Percentiles rank a stretch among this genome's conserved stretches.
Conservation (phyloP, 768 basidiomycete genomes). For the Suillus spraguei region DNA sequence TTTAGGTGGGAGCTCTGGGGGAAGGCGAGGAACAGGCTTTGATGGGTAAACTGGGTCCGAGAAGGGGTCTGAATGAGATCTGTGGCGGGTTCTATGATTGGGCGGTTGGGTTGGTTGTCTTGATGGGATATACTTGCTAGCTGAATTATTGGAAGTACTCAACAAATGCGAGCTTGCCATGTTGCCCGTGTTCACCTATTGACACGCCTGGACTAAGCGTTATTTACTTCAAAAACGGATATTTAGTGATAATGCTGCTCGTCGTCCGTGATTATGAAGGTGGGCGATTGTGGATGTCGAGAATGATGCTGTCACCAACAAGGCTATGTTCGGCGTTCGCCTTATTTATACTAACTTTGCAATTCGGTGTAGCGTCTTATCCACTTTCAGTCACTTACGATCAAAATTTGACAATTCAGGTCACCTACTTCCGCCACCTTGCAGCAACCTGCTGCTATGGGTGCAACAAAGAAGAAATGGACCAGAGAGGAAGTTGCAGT, state of each 20-base stretch:
- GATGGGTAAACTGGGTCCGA: conserved; percentile 38
- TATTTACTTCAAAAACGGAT: neutral
- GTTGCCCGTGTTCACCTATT: conserved; percentile 18
- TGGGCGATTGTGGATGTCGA: conserved; percentile 14
- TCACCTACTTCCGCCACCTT: neutral
- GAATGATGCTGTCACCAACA: conserved; percentile 8
- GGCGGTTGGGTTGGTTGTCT: conserved; percentile 20
- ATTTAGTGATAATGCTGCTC: conserved; percentile 1
- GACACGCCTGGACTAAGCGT: conserved; percentile 23
- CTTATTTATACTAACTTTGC: conserved; percentile 3
- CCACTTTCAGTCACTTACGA: conserved; percentile 3
- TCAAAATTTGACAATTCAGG: neutral
- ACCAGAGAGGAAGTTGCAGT: conserved; percentile 61
- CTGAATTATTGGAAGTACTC: conserved; percentile 15
- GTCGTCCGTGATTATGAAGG: conserved; percentile 8
- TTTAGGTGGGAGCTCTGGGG: conserved; percentile 40
- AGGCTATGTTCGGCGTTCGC: neutral
- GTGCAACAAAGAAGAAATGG: conserved; percentile 35
- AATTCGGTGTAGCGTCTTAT: neutral
- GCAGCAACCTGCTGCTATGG: conserved; percentile 27
- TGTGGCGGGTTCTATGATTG: conserved; percentile 38
- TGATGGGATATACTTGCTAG: conserved; percentile 30
- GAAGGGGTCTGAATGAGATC: conserved; percentile 59
- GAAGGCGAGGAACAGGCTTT: conserved; percentile 42
- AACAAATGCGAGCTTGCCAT: conserved; percentile 23